These are phyloP conservation scores for Talaromyces amestolkiae DNA, from an alignment of 2,329 filamentous ascomycete genomes.

Conservation along the genomic window DNA sequence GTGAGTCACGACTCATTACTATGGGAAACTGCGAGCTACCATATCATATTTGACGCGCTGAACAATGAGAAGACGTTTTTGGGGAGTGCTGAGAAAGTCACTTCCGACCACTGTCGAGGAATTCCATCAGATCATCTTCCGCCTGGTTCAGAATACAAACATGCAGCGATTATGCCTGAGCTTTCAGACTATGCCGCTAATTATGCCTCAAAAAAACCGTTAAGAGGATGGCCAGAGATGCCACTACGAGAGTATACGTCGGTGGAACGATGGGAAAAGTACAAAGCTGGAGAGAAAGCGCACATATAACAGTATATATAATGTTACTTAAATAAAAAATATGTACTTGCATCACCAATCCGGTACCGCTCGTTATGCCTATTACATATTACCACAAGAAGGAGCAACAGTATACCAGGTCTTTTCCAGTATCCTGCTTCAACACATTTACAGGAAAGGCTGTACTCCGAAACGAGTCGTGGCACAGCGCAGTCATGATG, in stretches of 20 bases:
- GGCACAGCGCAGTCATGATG: too few species aligned
- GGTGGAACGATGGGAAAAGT: not conserved
- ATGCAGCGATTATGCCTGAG: not conserved
- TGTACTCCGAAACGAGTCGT: too few species aligned
- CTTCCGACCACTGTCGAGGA: not conserved
- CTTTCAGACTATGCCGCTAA: not conserved
- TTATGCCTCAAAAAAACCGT: not conserved
- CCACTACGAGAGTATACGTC: not conserved
- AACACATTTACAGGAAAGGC: too few species aligned
- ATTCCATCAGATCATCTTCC: not conserved
- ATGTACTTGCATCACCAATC: not conserved
- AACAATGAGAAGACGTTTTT: constrained; percentile 11
- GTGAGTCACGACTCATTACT: constrained; percentile 10
- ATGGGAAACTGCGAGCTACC: constrained; percentile 4
- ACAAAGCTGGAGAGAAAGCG: not conserved
- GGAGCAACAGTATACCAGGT: too few species aligned
- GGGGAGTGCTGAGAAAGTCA: not conserved
- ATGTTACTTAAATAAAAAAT: not conserved
- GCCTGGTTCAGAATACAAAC: not conserved
- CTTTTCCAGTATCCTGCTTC: too few species aligned
- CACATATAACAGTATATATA: not conserved
- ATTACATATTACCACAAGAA: too few species aligned
- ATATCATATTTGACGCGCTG: not conserved
- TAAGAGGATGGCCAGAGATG: constrained; percentile 1
- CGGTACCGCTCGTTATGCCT: too few species aligned